phyloP scores from a whole-genome alignment of 2,329 filamentous ascomycete genomes.

The Mycosphaerella sp. region DNA sequence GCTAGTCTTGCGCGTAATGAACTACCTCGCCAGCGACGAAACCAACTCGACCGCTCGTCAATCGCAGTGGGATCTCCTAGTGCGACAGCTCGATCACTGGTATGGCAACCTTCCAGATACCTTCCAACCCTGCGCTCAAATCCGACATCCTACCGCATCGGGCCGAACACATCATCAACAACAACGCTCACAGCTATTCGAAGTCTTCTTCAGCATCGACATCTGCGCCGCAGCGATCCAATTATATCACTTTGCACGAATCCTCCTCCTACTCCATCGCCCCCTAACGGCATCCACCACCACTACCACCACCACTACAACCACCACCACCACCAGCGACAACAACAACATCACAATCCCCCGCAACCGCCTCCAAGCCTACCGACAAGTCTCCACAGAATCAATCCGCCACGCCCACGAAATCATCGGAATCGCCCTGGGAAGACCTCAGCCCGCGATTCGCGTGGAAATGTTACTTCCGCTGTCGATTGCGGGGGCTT shows the following conservation, averaged over 20 bases:
- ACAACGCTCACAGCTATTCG: constrained; percentile 32
- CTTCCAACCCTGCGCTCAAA: constrained; percentile 51
- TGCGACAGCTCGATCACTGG: constrained; percentile 55
- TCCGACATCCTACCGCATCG: constrained; percentile 22
- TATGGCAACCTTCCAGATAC: constrained; percentile 53
- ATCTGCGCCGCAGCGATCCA: constrained; percentile 61
- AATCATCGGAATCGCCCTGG: constrained; percentile 55
- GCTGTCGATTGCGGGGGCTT: constrained; percentile 56
- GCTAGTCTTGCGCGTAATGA: constrained; percentile 59
- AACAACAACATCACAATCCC: constrained; percentile 13
- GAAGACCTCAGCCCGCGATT: constrained; percentile 50
- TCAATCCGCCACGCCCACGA: constrained; percentile 53
- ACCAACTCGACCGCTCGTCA: constrained; percentile 35
- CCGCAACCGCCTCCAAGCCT: constrained; percentile 47
- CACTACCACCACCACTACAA: too few relatives aligned
- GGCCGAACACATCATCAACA: constrained; percentile 1
- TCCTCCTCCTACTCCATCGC: constrained; percentile 54
- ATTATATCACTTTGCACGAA: constrained; percentile 58
- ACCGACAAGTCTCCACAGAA: constrained; percentile 50
- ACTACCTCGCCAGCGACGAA: constrained; percentile 53
- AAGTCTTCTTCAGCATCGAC: constrained; percentile 58
- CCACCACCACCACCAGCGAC: too few relatives aligned
- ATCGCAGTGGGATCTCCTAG: constrained; percentile 47
- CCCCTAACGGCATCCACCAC: constrained; percentile 38
- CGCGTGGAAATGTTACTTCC: constrained; percentile 53